Base-by-base conservation (phyloP, 164 flowering plant genomes). In the Piper betle region DNA sequence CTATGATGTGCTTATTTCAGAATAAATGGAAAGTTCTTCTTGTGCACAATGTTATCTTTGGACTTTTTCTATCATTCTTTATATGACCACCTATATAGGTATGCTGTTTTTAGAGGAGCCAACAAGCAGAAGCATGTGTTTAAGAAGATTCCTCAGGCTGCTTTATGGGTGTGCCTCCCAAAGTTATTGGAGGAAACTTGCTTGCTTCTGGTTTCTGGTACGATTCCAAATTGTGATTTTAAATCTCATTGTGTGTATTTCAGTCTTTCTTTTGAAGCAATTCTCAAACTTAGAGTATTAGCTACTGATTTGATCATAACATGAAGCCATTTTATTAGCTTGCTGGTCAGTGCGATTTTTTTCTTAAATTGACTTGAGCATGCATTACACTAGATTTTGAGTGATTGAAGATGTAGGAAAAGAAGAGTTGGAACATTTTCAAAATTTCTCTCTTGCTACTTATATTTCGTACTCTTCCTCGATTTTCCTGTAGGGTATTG, bases 171-270 rank as follows among this genome's bases (percentile, higher is more conserved):
- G 73, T 55, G 71, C 85, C 97, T 57, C 94, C 97, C 41, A 84
- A 77, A 71, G 90, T 89, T 59, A 69, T 89, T 70, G 98, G 98
- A 4, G 96, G 96, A 54, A 93, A 93, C 75, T 72, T 93, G 78
- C 96, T 93, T 69, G 98, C 90, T 71, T 93, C 97, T 69, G 97
- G 97, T 54, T 93, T 87, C 63, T 90, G 98, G 98, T 93, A 77
- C 77, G 83, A 37, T 76, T 62, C 62, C 39, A 19, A 6, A 39
- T 17, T 11, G 10, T 39, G 39, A 17, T 40, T 0, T n/a, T 12
- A 16, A 4, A 38, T 58, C 18, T 58, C 41, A 38, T 4, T 25
- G n/a, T n/a, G n/a, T n/a, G n/a, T n/a, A n/a, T n/a, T n/a, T n/a
- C n/a, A n/a, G n/a, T n/a, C n/a, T 43, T 43, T 43, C 50, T 43